A percentile compares a stretch with the other conserved stretches of the same genome.
Conservation (phyloP, 2,329 filamentous ascomycete species). For the Penicillium brevicompactum region DNA sequence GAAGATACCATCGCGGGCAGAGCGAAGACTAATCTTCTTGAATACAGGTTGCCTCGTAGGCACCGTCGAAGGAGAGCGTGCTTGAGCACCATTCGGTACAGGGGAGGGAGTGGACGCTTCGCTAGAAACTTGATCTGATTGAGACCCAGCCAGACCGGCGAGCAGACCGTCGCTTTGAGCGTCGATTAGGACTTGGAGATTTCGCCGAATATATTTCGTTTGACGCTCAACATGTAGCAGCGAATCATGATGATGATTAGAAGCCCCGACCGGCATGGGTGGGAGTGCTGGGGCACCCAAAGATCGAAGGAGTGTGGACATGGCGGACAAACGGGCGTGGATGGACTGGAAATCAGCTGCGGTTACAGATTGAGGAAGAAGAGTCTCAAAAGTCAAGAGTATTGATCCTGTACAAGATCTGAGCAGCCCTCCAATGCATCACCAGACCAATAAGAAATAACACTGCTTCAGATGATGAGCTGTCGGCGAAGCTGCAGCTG, state of each 20-base stretch:
- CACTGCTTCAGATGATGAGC: not conserved
- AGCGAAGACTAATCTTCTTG: conserved; percentile 55
- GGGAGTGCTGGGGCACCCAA: conserved; percentile 26
- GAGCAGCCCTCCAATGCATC: not conserved
- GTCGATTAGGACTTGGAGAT: conserved; percentile 62
- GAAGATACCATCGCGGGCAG: conserved; percentile 59
- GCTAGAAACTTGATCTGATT: conserved; percentile 49
- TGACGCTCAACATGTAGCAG: conserved; percentile 55
- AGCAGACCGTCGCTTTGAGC: conserved; percentile 62
- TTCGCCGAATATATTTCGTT: conserved; percentile 57
- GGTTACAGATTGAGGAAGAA: not conserved
- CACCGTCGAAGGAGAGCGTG: conserved; percentile 38
- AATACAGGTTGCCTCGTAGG: conserved; percentile 41
- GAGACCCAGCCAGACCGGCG: conserved; percentile 47
- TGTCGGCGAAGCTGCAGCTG: conserved; percentile 5
- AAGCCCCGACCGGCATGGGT: conserved; percentile 33
- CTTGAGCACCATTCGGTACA: conserved; percentile 27
- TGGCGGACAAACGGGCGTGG: conserved; percentile 12
- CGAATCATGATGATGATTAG: conserved; percentile 41
- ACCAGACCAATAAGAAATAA: not conserved
- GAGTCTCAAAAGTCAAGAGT: not conserved
- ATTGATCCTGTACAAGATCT: not conserved
- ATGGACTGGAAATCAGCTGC: not conserved
- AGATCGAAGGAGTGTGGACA: conserved; percentile 34
- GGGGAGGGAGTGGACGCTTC: conserved; percentile 44